These are phyloP conservation scores for Lepraria neglecta DNA, from an alignment of 495 filamentous ascomycete genomes.

Conservation along the genomic window DNA sequence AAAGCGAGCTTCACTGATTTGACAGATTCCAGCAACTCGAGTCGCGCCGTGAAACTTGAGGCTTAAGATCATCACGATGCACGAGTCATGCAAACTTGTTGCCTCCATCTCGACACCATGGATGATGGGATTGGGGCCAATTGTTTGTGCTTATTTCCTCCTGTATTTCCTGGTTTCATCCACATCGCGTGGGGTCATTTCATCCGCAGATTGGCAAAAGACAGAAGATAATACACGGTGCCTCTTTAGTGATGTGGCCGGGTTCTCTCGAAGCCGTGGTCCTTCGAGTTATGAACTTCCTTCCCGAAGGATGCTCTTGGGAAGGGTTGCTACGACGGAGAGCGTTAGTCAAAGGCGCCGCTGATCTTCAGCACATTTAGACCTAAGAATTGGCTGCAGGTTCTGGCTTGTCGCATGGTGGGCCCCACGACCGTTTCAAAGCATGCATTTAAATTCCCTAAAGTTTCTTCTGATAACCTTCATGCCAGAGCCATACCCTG, in stretches of 20 bases:
- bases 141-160: too few relatives aligned
- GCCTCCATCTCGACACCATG: too few relatives aligned
- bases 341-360: neutral
- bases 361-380: neutral
- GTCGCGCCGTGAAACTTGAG: neutral
- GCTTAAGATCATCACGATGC: neutral
- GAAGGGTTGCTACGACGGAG: neutral
- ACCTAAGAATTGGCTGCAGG: neutral
- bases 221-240: neutral
- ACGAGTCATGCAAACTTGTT: conserved; percentile 6
- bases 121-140: too few relatives aligned
- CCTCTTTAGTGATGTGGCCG: neutral
- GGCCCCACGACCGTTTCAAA: neutral
- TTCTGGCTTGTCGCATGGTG: neutral
- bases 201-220: conserved; percentile 1
- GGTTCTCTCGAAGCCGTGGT: too few relatives aligned
- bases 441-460: too few relatives aligned
- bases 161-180: neutral
- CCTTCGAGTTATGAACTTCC: too few relatives aligned
- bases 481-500: neutral
- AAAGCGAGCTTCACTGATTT: too few relatives aligned
- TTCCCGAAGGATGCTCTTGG: too few relatives aligned
- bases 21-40: neutral
- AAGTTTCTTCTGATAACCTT: neutral
- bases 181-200: neutral